phyloP scores from a whole-genome alignment of 2,329 filamentous ascomycete species.

The Trichophyton rubrum region DNA sequence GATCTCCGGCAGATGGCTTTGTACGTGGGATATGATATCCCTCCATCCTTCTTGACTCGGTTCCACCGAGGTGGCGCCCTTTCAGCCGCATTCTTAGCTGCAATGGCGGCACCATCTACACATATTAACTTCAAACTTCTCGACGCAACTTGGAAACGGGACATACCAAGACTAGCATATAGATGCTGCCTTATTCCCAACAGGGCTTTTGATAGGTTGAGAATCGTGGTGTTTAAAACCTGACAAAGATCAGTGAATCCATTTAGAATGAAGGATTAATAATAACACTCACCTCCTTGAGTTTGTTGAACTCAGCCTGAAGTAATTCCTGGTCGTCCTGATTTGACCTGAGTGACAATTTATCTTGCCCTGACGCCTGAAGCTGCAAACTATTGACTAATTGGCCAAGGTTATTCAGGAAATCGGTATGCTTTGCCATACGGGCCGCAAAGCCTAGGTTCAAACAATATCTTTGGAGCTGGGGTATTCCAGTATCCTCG shows the following conservation, averaged over 20 bases:
- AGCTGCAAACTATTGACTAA: conserved; percentile 42
- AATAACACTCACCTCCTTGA: background rate
- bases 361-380: conserved; percentile 15
- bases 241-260: background rate
- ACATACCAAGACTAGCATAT: background rate
- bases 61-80: background rate
- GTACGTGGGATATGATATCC: conserved; percentile 42
- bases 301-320: conserved; percentile 17
- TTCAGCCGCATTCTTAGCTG: background rate
- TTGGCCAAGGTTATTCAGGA: conserved; percentile 41
- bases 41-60: conserved; percentile 15
- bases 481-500: conserved; percentile 48
- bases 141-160: background rate
- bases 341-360: conserved; percentile 30
- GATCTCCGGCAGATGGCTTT: conserved; percentile 43
- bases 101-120: background rate
- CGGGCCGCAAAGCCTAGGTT: conserved; percentile 43
- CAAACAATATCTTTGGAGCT: conserved; percentile 47
- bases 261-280: background rate
- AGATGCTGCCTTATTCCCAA: background rate
- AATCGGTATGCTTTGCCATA: conserved; percentile 34
- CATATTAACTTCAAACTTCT: background rate
- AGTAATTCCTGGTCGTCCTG: conserved; percentile 27
- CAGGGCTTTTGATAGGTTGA: background rate
- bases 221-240: background rate